A percentile compares a stretch with the other conserved stretches of the same genome.
These are phyloP conservation scores for Fragaria nilgerrensis DNA, from an alignment of 306 rosid species.

Conservation along the genomic window DNA sequence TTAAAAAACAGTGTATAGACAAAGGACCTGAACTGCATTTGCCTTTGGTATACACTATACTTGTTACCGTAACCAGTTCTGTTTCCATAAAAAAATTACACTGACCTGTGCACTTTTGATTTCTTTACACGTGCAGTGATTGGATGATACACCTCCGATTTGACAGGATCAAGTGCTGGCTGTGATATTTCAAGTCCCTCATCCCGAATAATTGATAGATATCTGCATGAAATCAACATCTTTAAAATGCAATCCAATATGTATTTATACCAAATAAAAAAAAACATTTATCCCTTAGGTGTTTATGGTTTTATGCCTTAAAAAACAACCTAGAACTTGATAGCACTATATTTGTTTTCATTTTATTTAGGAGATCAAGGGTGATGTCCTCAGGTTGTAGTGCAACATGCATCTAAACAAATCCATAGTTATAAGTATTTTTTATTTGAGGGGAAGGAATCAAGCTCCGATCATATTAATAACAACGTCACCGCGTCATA, in stretches of 20 bases:
- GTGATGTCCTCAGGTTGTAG: no score
- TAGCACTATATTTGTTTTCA: neutral
- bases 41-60: neutral
- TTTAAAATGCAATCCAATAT: neutral
- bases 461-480: no score
- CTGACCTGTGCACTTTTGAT: slow-evolving; percentile 83
- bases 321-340: neutral
- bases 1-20: neutral
- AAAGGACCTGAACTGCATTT: neutral
- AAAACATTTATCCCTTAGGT: neutral
- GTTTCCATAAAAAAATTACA: neutral
- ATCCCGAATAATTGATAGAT: slow-evolving; percentile 67
- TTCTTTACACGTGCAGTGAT: slow-evolving; percentile 62
- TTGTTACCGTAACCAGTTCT: neutral
- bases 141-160: slow-evolving; percentile 85
- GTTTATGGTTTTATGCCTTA: neutral
- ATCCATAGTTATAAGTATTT: no score
- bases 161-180: slow-evolving; percentile 84
- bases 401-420: no score
- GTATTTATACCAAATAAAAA: neutral
- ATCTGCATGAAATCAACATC: slow-evolving; percentile 45
- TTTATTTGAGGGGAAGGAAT: no score
- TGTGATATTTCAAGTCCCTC: slow-evolving; percentile 97
- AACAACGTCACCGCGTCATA: no score
- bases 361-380: neutral